These are phyloP conservation scores for Amanita rimosa DNA, from an alignment of 768 basidiomycete species.

Conservation along the genomic window DNA sequence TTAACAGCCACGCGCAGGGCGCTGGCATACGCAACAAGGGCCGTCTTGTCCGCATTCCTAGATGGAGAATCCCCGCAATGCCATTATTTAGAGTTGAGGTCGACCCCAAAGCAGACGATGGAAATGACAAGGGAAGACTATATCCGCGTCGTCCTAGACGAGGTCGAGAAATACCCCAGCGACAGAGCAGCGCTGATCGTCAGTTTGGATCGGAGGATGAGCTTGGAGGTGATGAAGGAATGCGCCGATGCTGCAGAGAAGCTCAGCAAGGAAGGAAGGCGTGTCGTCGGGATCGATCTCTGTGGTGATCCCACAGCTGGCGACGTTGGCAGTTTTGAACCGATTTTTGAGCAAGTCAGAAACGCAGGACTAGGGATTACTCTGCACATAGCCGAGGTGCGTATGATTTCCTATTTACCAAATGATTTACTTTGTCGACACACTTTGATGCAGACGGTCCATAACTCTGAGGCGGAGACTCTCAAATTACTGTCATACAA, in stretches of 20 bases:
- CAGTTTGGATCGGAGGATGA: constrained; percentile 70
- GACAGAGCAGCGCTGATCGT: constrained; percentile 53
- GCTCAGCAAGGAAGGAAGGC: constrained; percentile 43
- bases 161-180: constrained; percentile 44
- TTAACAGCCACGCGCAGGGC: constrained; percentile 52
- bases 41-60: constrained; percentile 59
- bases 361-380: constrained; percentile 61
- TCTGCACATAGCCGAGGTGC: constrained; percentile 77
- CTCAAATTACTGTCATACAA: constrained; percentile 44
- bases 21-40: constrained; percentile 43
- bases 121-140: constrained; percentile 53
- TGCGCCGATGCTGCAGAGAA: constrained; percentile 44
- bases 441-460: constrained; percentile 24
- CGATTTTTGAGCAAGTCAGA: constrained; percentile 42
- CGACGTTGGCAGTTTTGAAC: constrained; percentile 37
- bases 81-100: constrained; percentile 73
- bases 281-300: constrained; percentile 70
- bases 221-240: constrained; percentile 33
- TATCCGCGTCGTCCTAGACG: constrained; percentile 51
- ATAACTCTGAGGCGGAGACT: constrained; percentile 47
- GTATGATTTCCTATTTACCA: constrained; percentile 5
- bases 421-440: neutral
- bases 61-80: constrained; percentile 40
- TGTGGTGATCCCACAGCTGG: constrained; percentile 68
- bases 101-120: constrained; percentile 52